Percentiles rank a stretch among this genome's conserved stretches.
Conservation (phyloP, 495 filamentous ascomycete species). For the Penicillium robsamsonii region DNA sequence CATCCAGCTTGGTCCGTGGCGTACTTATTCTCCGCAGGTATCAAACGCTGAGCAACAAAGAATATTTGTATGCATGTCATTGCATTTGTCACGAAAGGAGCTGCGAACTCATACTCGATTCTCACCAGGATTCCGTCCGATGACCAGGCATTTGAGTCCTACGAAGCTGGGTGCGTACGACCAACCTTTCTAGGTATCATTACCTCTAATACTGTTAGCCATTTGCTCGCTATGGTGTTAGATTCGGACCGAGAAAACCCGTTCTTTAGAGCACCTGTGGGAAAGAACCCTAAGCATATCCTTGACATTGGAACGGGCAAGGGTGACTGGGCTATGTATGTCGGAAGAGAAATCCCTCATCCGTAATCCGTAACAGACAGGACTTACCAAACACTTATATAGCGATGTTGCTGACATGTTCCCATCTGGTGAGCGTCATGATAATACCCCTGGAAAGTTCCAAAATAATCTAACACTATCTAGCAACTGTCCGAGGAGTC, state of each 20-base stretch:
- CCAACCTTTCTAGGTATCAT: background rate
- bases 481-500: conserved; percentile 24
- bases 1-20: background rate
- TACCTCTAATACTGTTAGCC: background rate
- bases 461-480: background rate
- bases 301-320: conserved; percentile 14
- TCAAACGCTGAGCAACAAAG: background rate
- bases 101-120: background rate
- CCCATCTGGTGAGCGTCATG: background rate
- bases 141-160: conserved; percentile 6
- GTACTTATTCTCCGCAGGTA: background rate
- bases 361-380: background rate
- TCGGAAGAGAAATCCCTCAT: background rate
- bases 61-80: background rate
- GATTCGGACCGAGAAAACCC: conserved; percentile 1
- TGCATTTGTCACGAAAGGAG: background rate
- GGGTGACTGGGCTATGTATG: conserved; percentile 21
- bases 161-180: conserved; percentile 6
- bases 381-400: background rate
- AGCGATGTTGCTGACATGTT: conserved; percentile 19
- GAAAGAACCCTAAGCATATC: background rate
- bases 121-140: background rate
- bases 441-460: background rate
- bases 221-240: background rate
- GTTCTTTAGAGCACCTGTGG: conserved; percentile 1